Evolutionary conservation across 2,329 filamentous ascomycete species (phyloP), one percentile per base, ranked within the genome.

Genomic region (Lasiodiplodia sp.): DNA sequence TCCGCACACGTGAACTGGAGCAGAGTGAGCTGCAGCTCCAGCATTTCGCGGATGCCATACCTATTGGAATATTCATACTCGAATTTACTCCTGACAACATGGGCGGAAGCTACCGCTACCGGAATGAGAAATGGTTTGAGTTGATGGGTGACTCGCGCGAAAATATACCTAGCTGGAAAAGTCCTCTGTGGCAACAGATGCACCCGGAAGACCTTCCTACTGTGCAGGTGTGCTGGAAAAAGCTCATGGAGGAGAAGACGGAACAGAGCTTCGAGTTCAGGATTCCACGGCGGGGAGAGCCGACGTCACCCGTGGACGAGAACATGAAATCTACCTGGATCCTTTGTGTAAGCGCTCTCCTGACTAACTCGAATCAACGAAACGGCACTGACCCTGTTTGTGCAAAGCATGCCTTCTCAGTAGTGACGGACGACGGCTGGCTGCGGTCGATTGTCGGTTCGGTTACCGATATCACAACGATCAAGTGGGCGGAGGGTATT

Each of bases 391-490:
- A 64, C 25, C 4, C 1, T 37, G 3, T 4, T 25, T 52, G n/a
- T 12, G 2, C 7, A 21, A 47, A 64, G 60, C 60, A 63, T 11
- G 70, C 69, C 7, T 70, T 69, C 18, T 74, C 75, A 12, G 75
- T 78, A 51, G 34, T 78, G 18, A 73, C 71, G 3, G 66, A 71
- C 1, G 70, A 75, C 23, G 75, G 76, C 14, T 68, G 75, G 31
- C 56, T 79, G 0, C 63, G 74, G 23, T 75, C 72, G 16, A 71
- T 78, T 23, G 77, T 78, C 73, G 76, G 76, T 10, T 74, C 72
- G 8, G 73, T 77, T 1, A 72, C 75, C 8, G 76, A 78, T 47
- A 77, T 78, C n/a, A 77, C 75, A 7, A 74, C 77, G 47, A 69
- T 76, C n/a, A 77, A 77, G 66, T 78, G 76, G 76, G 76, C 73